A percentile compares a stretch with the other conserved stretches of the same genome.
Evolutionary conservation across 2,329 filamentous ascomycete genomes (phyloP).

Genomic region (Aureobasidium sp.): DNA sequence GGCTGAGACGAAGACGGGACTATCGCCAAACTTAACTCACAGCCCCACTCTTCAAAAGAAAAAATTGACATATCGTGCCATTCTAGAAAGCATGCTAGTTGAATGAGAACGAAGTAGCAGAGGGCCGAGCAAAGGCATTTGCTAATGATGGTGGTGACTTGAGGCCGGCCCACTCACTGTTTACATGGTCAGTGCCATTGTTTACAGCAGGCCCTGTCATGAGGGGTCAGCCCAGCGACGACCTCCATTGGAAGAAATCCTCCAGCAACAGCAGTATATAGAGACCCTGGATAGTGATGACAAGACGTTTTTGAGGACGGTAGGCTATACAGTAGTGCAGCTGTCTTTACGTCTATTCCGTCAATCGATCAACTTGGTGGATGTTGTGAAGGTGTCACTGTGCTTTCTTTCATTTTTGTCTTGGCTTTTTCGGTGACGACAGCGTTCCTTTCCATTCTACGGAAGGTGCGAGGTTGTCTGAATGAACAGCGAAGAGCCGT

Average conservation of each 20-base stretch:
- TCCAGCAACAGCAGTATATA: not conserved
- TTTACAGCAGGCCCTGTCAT: slow-evolving; percentile 3
- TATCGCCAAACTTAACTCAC: not conserved
- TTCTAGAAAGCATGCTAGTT: not conserved
- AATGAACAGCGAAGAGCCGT: not conserved
- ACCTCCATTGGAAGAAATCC: not conserved
- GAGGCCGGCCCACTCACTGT: slow-evolving; percentile 3
- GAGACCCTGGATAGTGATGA: not conserved
- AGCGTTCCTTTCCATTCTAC: slow-evolving; percentile 7
- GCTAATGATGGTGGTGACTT: slow-evolving; percentile 10
- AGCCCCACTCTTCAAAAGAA: slow-evolving; percentile 10
- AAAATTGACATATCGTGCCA: not conserved
- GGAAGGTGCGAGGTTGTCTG: not conserved
- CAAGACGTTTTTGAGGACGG: not conserved
- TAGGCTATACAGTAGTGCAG: not conserved
- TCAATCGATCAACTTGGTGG: not conserved
- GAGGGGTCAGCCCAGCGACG: slow-evolving; percentile 5
- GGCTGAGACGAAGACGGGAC: slow-evolving; percentile 1
- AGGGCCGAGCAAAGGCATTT: not conserved
- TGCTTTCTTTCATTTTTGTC: slow-evolving; percentile 12
- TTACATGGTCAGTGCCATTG: slow-evolving; percentile 9
- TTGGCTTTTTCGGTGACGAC: slow-evolving; percentile 12
- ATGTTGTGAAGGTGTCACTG: not conserved
- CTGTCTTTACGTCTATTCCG: not conserved
- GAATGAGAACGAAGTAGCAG: not conserved